phyloP scores from a whole-genome alignment of 805 yeast species.

The Starmerella ratchasimensis region DNA sequence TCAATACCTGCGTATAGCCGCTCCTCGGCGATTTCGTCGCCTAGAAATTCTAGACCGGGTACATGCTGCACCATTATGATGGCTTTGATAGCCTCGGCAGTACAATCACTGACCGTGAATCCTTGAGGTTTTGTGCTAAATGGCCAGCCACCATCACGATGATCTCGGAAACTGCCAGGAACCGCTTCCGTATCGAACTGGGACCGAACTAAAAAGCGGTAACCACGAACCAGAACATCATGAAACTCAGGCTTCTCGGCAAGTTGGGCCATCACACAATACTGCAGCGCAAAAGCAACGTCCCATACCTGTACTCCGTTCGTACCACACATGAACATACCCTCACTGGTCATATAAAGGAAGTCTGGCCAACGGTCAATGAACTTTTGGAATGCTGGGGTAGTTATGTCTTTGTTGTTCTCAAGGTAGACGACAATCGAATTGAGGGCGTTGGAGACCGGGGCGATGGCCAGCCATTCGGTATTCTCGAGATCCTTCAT shows the following conservation, averaged over 20 bases:
- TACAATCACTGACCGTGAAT: slow-evolving; percentile 90
- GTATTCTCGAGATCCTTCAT: slow-evolving; percentile 68
- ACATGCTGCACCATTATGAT: slow-evolving; percentile 77
- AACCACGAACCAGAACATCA: slow-evolving; percentile 49
- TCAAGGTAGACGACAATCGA: slow-evolving; percentile 55
- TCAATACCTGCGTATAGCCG: slow-evolving; percentile 60
- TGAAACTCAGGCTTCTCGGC: slow-evolving; percentile 56
- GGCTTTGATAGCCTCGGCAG: slow-evolving; percentile 91
- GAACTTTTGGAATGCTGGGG: slow-evolving; percentile 44
- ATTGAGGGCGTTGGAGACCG: slow-evolving; percentile 78
- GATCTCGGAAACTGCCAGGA: slow-evolving; percentile 68
- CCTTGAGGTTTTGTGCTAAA: slow-evolving; percentile 94
- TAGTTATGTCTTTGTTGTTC: slow-evolving; percentile 46
- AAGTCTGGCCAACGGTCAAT: slow-evolving; percentile 56
- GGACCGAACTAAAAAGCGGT: slow-evolving; percentile 58
- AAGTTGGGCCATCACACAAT: slow-evolving; percentile 63
- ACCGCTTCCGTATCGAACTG: slow-evolving; percentile 76
- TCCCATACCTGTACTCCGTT: slow-evolving; percentile 98
- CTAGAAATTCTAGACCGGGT: slow-evolving; percentile 37
- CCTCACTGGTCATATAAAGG: slow-evolving; percentile 74
- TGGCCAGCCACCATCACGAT: slow-evolving; percentile 85
- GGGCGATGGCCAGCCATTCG: slow-evolving; percentile 75
- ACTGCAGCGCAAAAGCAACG: slow-evolving; percentile 79
- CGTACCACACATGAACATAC: slow-evolving; percentile 90
- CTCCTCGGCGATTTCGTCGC: slow-evolving; percentile 39